phyloP scores from a whole-genome alignment of 2,329 filamentous ascomycete genomes.

The Calonectria pauciramosa region DNA sequence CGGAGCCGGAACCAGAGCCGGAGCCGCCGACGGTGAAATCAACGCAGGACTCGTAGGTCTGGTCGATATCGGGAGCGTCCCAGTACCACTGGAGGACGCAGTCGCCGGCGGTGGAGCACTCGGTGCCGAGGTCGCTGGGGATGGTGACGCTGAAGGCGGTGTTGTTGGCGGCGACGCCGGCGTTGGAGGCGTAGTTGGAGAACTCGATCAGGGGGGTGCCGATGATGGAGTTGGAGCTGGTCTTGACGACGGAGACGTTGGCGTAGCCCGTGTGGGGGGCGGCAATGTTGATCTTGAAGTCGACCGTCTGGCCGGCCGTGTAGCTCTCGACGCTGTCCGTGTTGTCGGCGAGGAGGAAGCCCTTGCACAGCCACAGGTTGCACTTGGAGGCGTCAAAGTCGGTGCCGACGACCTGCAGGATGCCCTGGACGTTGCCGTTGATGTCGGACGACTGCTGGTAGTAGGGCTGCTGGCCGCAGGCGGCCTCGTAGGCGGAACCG shows the following conservation, averaged over 20 bases:
- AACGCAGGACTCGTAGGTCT: constrained; percentile 75
- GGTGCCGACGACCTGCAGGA: constrained; percentile 48
- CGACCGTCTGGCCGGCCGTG: constrained; percentile 57
- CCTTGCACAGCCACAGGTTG: constrained; percentile 63
- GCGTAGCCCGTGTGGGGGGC: constrained; percentile 61
- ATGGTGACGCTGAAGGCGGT: constrained; percentile 68
- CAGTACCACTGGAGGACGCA: constrained; percentile 74
- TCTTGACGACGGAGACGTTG: constrained; percentile 72
- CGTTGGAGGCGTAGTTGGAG: constrained; percentile 66
- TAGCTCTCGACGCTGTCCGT: constrained; percentile 57
- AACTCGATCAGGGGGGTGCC: constrained; percentile 68
- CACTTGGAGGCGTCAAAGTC: constrained; percentile 45
- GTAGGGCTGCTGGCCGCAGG: constrained; percentile 59
- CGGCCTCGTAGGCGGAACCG: constrained; percentile 57
- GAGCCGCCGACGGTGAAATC: constrained; percentile 61
- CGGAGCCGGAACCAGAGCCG: constrained; percentile 18
- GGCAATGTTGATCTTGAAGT: constrained; percentile 56
- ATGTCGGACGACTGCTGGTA: constrained; percentile 50
- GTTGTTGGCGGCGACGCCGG: constrained; percentile 57
- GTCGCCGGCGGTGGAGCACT: constrained; percentile 64
- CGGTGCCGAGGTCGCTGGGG: constrained; percentile 57
- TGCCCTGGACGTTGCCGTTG: constrained; percentile 56
- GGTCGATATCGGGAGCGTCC: constrained; percentile 66
- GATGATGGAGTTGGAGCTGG: constrained; percentile 64
- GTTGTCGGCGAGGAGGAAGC: constrained; percentile 62